Percentiles rank a stretch among this genome's conserved stretches.
Conservation (phyloP, 129 eudicot species). For the Calendula officinalis region DNA sequence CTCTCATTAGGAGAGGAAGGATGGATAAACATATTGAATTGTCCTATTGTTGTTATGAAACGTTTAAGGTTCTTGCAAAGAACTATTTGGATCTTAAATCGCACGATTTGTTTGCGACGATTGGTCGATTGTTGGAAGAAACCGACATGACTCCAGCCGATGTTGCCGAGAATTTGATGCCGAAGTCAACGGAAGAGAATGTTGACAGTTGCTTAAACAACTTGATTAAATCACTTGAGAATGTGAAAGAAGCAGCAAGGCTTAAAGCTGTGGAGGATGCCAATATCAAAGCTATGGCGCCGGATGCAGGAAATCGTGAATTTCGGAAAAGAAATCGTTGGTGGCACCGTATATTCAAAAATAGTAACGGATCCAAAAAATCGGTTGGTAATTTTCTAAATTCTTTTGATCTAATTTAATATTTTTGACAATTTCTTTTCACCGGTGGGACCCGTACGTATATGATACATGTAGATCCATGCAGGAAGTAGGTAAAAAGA, state of each 20-base stretch:
- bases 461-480: too few relatives aligned
- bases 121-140: slow-evolving; percentile 19
- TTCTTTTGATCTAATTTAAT: too few relatives aligned
- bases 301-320: neutral
- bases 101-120: slow-evolving; percentile 19
- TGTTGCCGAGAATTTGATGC: slow-evolving; percentile 34
- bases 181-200: slow-evolving; percentile 24
- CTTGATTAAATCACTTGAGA: slow-evolving; percentile 20
- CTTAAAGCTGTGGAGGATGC: slow-evolving; percentile 11
- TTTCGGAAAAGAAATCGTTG: neutral
- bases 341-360: neutral
- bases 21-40: slow-evolving; percentile 31
- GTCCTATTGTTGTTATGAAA: slow-evolving; percentile 22
- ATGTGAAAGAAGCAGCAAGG: slow-evolving; percentile 17
- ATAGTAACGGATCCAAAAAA: too few relatives aligned
- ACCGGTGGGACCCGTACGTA: too few relatives aligned
- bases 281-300: neutral
- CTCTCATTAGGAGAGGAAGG: slow-evolving; percentile 26
- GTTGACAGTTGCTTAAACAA: slow-evolving; percentile 19
- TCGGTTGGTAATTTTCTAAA: too few relatives aligned
- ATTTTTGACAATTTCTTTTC: too few relatives aligned
- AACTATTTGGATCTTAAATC: slow-evolving; percentile 22
- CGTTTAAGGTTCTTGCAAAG: slow-evolving; percentile 26
- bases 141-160: slow-evolving; percentile 32
- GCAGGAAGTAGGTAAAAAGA: slow-evolving; percentile 21